Evolutionary conservation across 805 yeast genomes (phyloP), one percentile per base, ranked within the genome.

Genomic region (Barnettozyma salicaria): DNA sequence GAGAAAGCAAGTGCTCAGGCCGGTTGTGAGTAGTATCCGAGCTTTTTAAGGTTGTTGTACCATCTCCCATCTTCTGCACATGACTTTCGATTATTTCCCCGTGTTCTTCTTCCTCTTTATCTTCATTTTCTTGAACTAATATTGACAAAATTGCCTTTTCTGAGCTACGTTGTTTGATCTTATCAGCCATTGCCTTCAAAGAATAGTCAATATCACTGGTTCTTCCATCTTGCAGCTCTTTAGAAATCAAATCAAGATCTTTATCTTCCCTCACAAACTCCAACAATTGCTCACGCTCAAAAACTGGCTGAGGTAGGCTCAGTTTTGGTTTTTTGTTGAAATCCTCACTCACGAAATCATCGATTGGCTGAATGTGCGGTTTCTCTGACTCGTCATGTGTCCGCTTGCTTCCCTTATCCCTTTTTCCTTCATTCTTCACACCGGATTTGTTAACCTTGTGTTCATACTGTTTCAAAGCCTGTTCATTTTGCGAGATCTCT

Each of bases 401-500:
- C 48, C 41, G 46, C 45, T 46, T 57, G 38, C 58, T 59, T 21
- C 57, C 57, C 38, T 58, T 62, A 10, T 55, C 57, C 12, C 37
- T 45, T 5, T 56, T 58, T 16, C 53, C 56, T 20, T 68, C 56
- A 27, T 67, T 57, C 19, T 59, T 51, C 7, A 76, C 48, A 5
- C 85, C 85, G 17, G 57, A 52, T 13, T 53, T 53, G 2, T 64
- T 58, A 0, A 78, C 75, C 5, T 52, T 48, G 6, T 50, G 55
- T 37, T 68, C 72, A 56, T 75, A 83, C 14, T 53, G 57, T 2
- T 41, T 42, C 29, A 65, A 56, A 1, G 64, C 69, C 7, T 40
- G 40, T 3, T 51, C 52, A 40, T 78, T 76, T 3, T 45, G 43
- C 11, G 48, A 49, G 11, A 60, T 59, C 54, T 89, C 97, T n/a